Evolutionary conservation across 805 yeast genomes (phyloP), one percentile per base, ranked within the genome.

Genomic region (Lipomyces yamadae): DNA sequence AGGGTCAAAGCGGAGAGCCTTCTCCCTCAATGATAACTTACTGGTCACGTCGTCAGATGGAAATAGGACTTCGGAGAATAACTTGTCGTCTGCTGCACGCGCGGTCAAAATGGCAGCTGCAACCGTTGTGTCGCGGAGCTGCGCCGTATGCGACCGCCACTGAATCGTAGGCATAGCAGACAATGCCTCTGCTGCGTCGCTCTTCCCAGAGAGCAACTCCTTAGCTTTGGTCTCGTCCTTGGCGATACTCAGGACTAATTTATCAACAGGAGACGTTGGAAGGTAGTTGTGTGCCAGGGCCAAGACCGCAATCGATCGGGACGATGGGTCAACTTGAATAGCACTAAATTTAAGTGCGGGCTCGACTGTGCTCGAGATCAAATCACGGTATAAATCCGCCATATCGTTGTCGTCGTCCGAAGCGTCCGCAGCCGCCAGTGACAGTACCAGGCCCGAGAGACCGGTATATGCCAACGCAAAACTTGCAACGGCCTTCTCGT

Each of bases 121-220:
- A 56, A 92, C 81, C 67, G 91, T 92, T 61, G 91, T 89, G 71
- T 91, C 91, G 68, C 82, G 80, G 32, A 93, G 80, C 4, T 74
- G 74, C 0, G 97, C 97, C 8, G 81, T 78, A 75, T 87, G 87
- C 24, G 83, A 80, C 70, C 91, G 80, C 85, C 89, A 88, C 60
- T 81, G 73, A 32, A 89, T 77, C 50, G 81, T 81, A 58, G 83
- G 84, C 34, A 84, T 81, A 60, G 75, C 72, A 32, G 73, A 72
- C 50, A 76, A 65, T 35, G 74, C 74, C 3, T 64, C 70, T 11
- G 64, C 55, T n/a, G 62, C 61, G 6, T 62, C 63, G 56, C 66
- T 62, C 42, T 53, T 54, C 10, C 68, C 68, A 30, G 68, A 54
- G 5, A 65, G 18, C 13, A 67, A 48, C 32, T 62, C 66, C 13